phyloP scores from a whole-genome alignment of 495 filamentous ascomycete genomes.

The Lasiosphaeria hispida region DNA sequence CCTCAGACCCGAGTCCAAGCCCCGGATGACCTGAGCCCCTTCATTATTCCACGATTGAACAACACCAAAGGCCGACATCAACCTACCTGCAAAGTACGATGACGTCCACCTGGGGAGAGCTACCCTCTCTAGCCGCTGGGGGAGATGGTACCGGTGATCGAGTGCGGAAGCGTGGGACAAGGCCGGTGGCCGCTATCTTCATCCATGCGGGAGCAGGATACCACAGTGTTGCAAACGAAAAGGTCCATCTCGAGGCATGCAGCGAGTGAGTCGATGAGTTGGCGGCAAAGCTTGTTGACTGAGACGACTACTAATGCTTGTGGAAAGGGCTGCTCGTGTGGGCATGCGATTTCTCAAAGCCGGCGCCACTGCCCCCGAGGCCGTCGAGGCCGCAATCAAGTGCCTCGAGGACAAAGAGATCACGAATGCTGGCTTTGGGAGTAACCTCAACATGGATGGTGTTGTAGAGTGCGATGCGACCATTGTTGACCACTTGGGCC shows the following conservation, averaged over 20 bases:
- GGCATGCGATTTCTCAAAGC: constrained; percentile 75
- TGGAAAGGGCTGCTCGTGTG: constrained; percentile 67
- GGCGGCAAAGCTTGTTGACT: neutral
- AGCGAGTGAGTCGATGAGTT: constrained; percentile 82
- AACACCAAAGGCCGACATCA: no score
- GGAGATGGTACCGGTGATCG: constrained; percentile 27
- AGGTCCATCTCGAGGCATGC: constrained; percentile 78
- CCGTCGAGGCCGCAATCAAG: constrained; percentile 87
- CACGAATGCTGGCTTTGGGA: constrained; percentile 94
- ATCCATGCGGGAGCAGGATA: constrained; percentile 96
- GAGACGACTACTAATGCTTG: neutral
- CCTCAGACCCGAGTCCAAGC: no score
- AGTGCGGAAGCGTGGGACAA: constrained; percentile 18
- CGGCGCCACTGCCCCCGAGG: constrained; percentile 79
- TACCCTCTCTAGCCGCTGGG: neutral
- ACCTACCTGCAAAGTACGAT: no score
- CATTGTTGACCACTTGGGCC: constrained; percentile 83
- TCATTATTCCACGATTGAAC: no score
- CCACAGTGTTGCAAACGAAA: constrained; percentile 81
- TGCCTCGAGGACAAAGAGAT: constrained; percentile 89
- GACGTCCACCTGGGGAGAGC: no score
- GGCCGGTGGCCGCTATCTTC: constrained; percentile 66
- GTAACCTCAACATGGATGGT: constrained; percentile 88
- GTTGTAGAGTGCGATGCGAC: constrained; percentile 92
- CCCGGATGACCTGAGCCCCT: no score